Percentiles rank a stretch among this genome's conserved stretches.
phyloP scores from a whole-genome alignment of 176 grass and related monocot genomes.

The Thinopyrum elongatum region DNA sequence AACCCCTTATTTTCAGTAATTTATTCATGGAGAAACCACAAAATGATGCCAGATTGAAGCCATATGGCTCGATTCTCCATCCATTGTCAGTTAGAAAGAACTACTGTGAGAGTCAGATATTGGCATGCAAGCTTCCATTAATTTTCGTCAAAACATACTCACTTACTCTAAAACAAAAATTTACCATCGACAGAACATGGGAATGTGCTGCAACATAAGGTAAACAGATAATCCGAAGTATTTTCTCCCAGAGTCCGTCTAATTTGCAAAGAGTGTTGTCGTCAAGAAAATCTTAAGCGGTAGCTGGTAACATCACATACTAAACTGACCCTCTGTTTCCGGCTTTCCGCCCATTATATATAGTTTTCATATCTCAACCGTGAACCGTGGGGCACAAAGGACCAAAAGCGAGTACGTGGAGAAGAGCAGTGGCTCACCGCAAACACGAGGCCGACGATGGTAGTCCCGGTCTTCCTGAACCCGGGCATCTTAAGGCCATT shows the following conservation, averaged over 20 bases:
- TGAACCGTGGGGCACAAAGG: background rate
- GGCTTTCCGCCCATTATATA: no score
- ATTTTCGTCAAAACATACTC: background rate
- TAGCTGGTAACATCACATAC: no score
- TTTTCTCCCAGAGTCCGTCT: no score
- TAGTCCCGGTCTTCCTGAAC: slow-evolving; percentile 88
- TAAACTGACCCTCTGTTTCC: no score
- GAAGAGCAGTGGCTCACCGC: slow-evolving; percentile 35
- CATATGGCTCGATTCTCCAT: background rate
- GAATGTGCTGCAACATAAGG: background rate
- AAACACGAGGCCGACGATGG: slow-evolving; percentile 90
- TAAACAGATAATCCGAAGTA: background rate
- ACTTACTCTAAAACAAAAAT: background rate
- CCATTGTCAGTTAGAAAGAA: background rate
- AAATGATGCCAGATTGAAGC: background rate
- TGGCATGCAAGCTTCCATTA: background rate
- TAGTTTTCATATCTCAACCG: background rate
- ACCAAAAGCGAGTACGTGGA: background rate
- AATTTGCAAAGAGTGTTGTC: no score
- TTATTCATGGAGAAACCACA: slow-evolving; percentile 3
- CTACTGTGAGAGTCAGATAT: background rate
- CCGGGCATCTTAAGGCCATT: slow-evolving; percentile 57
- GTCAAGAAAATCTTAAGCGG: no score
- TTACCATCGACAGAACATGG: background rate
- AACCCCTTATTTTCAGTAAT: background rate